phyloP scores from a whole-genome alignment of 2,329 filamentous ascomycete species.

The Teratosphaeriaceae sp. region DNA sequence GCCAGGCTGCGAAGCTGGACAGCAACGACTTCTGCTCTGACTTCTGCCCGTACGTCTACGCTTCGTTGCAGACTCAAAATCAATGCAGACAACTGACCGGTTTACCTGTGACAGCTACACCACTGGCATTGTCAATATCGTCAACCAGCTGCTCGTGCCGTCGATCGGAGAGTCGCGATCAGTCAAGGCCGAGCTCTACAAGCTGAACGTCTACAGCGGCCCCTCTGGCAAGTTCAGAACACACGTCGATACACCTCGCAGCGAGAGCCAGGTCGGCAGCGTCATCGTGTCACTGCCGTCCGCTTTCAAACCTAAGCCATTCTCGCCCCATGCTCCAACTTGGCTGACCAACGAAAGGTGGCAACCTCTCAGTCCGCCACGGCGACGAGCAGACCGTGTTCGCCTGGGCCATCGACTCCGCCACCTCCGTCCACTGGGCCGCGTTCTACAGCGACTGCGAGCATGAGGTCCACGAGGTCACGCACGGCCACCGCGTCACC shows the following conservation, averaged over 20 bases:
- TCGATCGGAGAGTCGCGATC: background rate
- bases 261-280: slow-evolving; percentile 18
- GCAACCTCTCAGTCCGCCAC: slow-evolving; percentile 40
- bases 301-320: background rate
- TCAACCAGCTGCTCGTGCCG: slow-evolving; percentile 34
- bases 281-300: slow-evolving; percentile 19
- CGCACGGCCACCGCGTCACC: slow-evolving; percentile 47
- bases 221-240: slow-evolving; percentile 18
- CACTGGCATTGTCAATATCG: slow-evolving; percentile 44
- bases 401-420: slow-evolving; percentile 32
- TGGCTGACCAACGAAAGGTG: slow-evolving; percentile 20
- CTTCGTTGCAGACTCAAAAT: background rate
- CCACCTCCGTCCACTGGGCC: slow-evolving; percentile 37
- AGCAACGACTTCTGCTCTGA: slow-evolving; percentile 34
- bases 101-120: slow-evolving; percentile 31
- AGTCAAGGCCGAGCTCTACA: slow-evolving; percentile 50
- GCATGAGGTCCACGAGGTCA: slow-evolving; percentile 47
- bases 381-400: slow-evolving; percentile 30
- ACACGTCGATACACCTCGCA: slow-evolving; percentile 24
- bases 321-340: background rate
- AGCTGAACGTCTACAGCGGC: slow-evolving; percentile 43
- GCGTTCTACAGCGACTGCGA: slow-evolving; percentile 51
- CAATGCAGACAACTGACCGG: background rate
- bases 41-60: slow-evolving; percentile 48
- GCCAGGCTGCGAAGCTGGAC: slow-evolving; percentile 50